These are phyloP conservation scores for Phlebiopsis gigantea DNA, from an alignment of 768 basidiomycete species.

Conservation along the genomic window DNA sequence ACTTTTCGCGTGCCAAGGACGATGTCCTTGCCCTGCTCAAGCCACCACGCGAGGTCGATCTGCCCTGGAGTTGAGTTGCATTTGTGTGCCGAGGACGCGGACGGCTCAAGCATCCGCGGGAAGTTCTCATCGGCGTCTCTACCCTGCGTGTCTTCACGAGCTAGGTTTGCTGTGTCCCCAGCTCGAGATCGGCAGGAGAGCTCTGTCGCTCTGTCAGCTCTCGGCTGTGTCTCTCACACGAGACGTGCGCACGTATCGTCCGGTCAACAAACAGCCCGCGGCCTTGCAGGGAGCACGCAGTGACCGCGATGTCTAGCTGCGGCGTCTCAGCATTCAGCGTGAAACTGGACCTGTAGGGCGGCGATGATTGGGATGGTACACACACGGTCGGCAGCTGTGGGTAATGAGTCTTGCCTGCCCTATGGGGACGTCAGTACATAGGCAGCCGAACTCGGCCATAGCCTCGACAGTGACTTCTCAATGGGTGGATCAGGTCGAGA, in stretches of 20 bases:
- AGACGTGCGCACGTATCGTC: slow-evolving; percentile 21
- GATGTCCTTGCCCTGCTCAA: slow-evolving; percentile 26
- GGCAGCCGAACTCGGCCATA: slow-evolving; percentile 18
- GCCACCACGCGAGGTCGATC: slow-evolving; percentile 27
- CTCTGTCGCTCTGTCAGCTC: neutral
- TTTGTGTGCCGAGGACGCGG: slow-evolving; percentile 13
- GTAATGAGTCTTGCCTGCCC: slow-evolving; percentile 30
- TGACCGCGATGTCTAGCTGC: slow-evolving; percentile 27
- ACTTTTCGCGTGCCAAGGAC: slow-evolving; percentile 23
- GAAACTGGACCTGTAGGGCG: slow-evolving; percentile 28
- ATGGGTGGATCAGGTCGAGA: slow-evolving; percentile 18
- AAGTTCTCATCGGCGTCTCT: slow-evolving; percentile 23
- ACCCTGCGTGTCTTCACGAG: neutral
- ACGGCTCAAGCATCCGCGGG: slow-evolving; percentile 30
- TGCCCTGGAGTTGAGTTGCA: slow-evolving; percentile 27
- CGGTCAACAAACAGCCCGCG: slow-evolving; percentile 30
- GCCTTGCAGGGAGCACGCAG: slow-evolving; percentile 31
- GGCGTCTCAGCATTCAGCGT: slow-evolving; percentile 24
- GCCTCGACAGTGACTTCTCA: slow-evolving; percentile 20
- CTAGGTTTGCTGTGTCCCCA: neutral
- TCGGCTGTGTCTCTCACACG: too few relatives aligned
- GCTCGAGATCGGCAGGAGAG: slow-evolving; percentile 25
- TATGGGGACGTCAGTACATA: neutral
- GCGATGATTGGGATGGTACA: slow-evolving; percentile 28
- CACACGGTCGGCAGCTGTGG: slow-evolving; percentile 29